These are phyloP conservation scores for Cicer yamashitae DNA, from an alignment of 306 rosid genomes.

Conservation along the genomic window DNA sequence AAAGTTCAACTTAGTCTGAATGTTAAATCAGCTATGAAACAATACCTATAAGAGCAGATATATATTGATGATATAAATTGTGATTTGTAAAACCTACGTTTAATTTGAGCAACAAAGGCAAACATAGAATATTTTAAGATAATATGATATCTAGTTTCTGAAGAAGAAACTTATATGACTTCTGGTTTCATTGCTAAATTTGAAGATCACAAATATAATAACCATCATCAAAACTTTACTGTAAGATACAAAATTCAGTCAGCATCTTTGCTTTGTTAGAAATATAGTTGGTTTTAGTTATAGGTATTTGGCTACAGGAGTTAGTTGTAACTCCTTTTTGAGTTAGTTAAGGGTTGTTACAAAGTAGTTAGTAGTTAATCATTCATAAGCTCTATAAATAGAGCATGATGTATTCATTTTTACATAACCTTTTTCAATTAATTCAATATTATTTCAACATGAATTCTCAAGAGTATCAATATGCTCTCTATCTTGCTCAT, in stretches of 20 bases:
- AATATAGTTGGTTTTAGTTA: too few species aligned
- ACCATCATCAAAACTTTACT: conserved; percentile 13
- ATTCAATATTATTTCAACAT: too few species aligned
- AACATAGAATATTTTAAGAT: conserved; percentile 30
- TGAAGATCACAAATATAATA: conserved; percentile 15
- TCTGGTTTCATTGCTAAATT: conserved; percentile 31
- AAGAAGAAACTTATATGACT: conserved; percentile 33
- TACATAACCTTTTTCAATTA: too few species aligned
- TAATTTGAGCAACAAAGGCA: conserved; percentile 22
- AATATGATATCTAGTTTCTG: conserved; percentile 3
- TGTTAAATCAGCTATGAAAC: conserved; percentile 33
- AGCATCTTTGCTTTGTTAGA: neutral
- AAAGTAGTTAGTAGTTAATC: too few species aligned
- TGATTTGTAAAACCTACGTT: neutral
- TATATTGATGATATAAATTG: conserved; percentile 6
- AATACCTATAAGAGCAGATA: conserved; percentile 30
- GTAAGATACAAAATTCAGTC: conserved; percentile 24
- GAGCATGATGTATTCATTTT: too few species aligned
- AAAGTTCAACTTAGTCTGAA: conserved; percentile 27
- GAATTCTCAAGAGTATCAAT: too few species aligned
- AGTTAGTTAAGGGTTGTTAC: too few species aligned
- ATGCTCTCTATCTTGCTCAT: too few species aligned
- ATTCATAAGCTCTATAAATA: too few species aligned
- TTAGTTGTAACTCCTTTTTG: too few species aligned
- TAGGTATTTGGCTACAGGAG: too few species aligned